Percentiles rank a stretch among this genome's conserved stretches.
Evolutionary conservation across 164 flowering plant species (phyloP).

Genomic region (Umbellularia californica): DNA sequence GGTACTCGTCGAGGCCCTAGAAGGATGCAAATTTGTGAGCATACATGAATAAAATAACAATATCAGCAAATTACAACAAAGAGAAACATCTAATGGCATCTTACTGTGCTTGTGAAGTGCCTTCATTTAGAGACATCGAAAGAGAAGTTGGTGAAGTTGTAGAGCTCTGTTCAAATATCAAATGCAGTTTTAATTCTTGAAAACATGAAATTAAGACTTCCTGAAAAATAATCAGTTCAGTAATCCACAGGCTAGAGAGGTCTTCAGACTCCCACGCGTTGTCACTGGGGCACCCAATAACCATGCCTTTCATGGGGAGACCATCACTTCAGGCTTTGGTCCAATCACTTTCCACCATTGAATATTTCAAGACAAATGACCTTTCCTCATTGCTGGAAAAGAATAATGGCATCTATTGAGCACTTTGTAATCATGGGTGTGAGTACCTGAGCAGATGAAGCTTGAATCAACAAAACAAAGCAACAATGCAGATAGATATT

Average conservation of each 20-base stretch:
- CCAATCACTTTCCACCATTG: too few species aligned
- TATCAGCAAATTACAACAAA: not conserved
- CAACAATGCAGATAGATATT: not conserved
- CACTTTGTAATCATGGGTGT: constrained; percentile 2
- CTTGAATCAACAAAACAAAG: constrained; percentile 19
- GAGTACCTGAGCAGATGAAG: constrained; percentile 65
- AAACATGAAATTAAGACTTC: not conserved
- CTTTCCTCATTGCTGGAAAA: not conserved
- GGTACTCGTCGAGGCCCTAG: constrained; percentile 34
- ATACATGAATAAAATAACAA: not conserved
- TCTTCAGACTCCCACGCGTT: too few species aligned
- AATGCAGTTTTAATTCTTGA: not conserved
- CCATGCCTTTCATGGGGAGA: too few species aligned
- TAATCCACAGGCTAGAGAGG: too few species aligned
- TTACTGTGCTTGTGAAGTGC: constrained; percentile 40
- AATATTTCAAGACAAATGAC: too few species aligned
- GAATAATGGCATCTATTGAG: not conserved
- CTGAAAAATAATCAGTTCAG: too few species aligned
- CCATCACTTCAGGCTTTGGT: too few species aligned
- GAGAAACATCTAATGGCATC: constrained; percentile 14
- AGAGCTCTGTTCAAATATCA: constrained; percentile 26
- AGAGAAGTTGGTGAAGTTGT: constrained; percentile 19
- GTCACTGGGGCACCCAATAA: not conserved
- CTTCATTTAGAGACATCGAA: constrained; percentile 38
- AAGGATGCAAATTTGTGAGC: not conserved